Base-by-base conservation (phyloP, 441 rosid species). In the Breynia disticha region DNA sequence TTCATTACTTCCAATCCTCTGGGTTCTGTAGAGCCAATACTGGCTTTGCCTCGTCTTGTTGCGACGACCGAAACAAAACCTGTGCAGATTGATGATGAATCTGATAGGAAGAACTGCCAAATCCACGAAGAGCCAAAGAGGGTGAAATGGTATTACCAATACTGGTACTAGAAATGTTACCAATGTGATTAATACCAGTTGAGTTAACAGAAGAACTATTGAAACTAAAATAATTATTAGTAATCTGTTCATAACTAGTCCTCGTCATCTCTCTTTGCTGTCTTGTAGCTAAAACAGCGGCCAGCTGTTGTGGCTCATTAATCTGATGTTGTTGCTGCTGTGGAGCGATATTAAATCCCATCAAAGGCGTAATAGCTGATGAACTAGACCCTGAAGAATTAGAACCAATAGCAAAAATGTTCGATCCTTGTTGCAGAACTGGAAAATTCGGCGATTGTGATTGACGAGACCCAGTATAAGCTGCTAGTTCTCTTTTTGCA, bases 361-460 rank as follows among this genome's bases (percentile, higher is more conserved):
- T 81, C 76, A 70, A 61, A 1, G 88, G 80, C 35, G 8, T 28
- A 48, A 66, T 54, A 55, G 66, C 46, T 16, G 74, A 46, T 1
- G 88, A 72, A 1, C 85, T 67, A 50, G 71, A 59, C 35, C 7
- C 7, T 9, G 35, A 1, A 28, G 35, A 28, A 28, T 5, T 0
- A 28, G 35, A 28, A 28, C 7, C 35, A 28, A 4, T 28, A 28
- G 77, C 64, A 19, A 69, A 39, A 53, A 66, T 59, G 18, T 62
- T 41, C 21, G 64, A 50, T 5, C 64, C 58, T 41, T 60, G 79
- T 41, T 60, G 79, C n/a, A 76, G 41, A n/a, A 80, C 71, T 0
- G 96, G 87, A 44, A 82, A 68, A 87, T 81, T 54, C n/a, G n/a
- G n/a, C n/a, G n/a, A n/a, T n/a, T n/a, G n/a, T 16, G 94, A 88